phyloP scores from a whole-genome alignment of 75 land plant species.

The Pinus tabuliformis region DNA sequence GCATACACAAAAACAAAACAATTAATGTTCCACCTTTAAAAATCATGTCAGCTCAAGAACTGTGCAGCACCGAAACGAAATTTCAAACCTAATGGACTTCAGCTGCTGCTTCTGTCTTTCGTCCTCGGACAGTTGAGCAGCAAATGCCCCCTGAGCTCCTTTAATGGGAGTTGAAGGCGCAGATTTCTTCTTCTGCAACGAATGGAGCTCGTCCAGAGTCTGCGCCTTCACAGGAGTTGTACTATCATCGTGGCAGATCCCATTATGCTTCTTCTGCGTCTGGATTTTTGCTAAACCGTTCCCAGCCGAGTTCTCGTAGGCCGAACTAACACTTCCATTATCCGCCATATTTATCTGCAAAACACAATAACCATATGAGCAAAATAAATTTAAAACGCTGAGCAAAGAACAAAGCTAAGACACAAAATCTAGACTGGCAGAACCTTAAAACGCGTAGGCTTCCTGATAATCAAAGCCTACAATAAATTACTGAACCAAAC shows the following conservation, averaged over 20 bases:
- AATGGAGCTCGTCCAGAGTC: constrained; percentile 82
- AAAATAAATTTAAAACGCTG: no score
- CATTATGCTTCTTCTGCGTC: constrained; percentile 32
- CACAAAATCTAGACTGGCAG: no score
- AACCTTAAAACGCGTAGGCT: no score
- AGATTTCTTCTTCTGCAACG: constrained; percentile 77
- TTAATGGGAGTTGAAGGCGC: constrained; percentile 70
- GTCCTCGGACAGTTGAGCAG: constrained; percentile 40
- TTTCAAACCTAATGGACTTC: constrained; percentile 75
- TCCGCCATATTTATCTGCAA: constrained; percentile 14
- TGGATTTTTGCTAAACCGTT: constrained; percentile 43
- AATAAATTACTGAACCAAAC: no score
- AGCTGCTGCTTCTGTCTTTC: constrained; percentile 75
- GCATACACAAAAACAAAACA: not conserved
- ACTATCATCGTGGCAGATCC: constrained; percentile 76
- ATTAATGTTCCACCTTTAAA: not conserved
- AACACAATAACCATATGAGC: not conserved
- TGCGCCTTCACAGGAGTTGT: constrained; percentile 66
- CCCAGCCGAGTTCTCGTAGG: not conserved
- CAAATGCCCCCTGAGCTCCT: constrained; percentile 2
- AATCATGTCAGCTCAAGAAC: not conserved
- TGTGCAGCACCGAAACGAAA: not conserved
- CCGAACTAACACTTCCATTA: constrained; percentile 16
- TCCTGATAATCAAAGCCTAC: no score
- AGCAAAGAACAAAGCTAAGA: no score